Evolutionary conservation across 495 filamentous ascomycete species (phyloP), one percentile per base, ranked within the genome.

Genomic region (Sordaria brevicollis): DNA sequence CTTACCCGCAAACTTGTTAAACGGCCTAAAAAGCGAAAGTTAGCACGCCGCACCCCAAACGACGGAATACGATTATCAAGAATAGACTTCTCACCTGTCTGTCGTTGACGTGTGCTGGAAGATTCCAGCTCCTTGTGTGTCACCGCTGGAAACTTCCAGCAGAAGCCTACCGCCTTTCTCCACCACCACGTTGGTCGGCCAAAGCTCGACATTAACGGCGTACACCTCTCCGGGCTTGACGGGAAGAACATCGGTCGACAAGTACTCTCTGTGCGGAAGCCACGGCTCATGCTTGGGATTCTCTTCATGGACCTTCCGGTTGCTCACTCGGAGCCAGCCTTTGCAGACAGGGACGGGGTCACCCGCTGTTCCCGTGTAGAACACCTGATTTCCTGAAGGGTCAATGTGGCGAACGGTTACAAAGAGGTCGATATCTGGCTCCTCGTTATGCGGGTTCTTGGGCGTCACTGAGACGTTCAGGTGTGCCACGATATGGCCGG

Each of bases 181-280:
- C 15, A 89, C 83, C 5, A 91, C 82, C 0, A 89, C 86, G 75
- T 89, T 89, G 1, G 88, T 91, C 17, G 89, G 89, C 89, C 89
- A 91, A 4, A 91, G 74, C 79, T 91, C 89, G 10, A 91, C 82
- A 71, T 90, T 89, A 0, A 91, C 87, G 0, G 75, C 75, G 70
- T 91, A 91, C 4, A 90, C 82, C 69, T 87, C 83, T 0, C 84
- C 85, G 0, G 82, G 78, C 33, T 85, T 80, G 1, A 90, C 86
- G 15, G 81, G 80, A 36, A 82, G 81, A 4, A 86, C 84, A 68
- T 90, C 89, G 1, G 76, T 85, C 17, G 82, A 86, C 69, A 82
- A 78, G 72, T 91, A 90, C n/a, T 89, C 81, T 7, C 89, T 83
- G 68, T 87, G 79, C 17, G 89, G 89, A 19, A 90, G 72, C 74